phyloP scores from a whole-genome alignment of 352 stramenopile species.

The Pythium scleroteichum region DNA sequence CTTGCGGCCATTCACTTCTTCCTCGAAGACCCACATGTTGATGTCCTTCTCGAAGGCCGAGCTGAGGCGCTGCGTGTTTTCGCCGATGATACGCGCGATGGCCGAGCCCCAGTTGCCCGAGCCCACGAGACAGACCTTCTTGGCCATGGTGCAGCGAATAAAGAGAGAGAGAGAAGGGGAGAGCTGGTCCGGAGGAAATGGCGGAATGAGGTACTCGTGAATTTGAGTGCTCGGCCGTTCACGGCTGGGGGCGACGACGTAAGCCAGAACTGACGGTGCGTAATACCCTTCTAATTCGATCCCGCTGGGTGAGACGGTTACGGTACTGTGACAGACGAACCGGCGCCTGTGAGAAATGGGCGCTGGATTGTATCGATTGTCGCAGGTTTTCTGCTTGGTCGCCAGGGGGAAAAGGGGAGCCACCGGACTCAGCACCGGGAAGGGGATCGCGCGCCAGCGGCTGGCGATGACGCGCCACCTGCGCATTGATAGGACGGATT shows the following conservation, averaged over 20 bases:
- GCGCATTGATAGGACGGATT: not conserved
- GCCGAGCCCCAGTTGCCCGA: constrained; percentile 84
- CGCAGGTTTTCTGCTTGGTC: constrained; percentile 30
- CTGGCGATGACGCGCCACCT: constrained; percentile 11
- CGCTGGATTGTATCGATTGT: constrained; percentile 5
- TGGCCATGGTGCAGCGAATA: constrained; percentile 31
- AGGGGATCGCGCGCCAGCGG: not conserved
- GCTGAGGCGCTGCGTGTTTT: constrained; percentile 57
- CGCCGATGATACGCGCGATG: constrained; percentile 82
- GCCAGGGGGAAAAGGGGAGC: too few species aligned
- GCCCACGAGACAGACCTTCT: constrained; percentile 78
- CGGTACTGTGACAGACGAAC: not conserved
- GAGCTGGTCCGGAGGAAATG: not conserved
- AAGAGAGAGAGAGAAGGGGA: constrained; percentile 1
- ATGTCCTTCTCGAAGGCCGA: constrained; percentile 88
- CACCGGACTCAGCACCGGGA: too few species aligned
- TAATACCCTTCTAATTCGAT: constrained; percentile 3
- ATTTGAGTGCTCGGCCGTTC: not conserved
- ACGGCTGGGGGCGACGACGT: constrained; percentile 7
- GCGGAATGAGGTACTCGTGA: constrained; percentile 1
- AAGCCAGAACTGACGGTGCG: constrained; percentile 3
- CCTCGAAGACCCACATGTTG: constrained; percentile 98
- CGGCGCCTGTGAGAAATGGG: too few species aligned
- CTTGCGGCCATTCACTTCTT: constrained; percentile 86
- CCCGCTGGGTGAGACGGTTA: not conserved